Evolutionary conservation across 345 rosid genomes (phyloP).

Genomic region (Eucalyptus grandis): DNA sequence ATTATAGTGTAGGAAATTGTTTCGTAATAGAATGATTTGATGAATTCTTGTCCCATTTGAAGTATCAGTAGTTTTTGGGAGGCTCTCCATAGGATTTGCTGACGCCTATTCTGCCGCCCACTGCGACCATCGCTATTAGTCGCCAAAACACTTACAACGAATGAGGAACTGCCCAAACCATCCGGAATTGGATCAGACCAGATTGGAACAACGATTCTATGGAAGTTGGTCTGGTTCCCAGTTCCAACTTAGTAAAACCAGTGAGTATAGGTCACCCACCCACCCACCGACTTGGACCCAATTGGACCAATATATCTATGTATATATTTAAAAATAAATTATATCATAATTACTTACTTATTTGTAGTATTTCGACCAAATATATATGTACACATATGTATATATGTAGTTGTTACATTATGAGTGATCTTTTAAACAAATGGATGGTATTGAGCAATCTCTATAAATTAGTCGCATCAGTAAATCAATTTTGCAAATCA

Average conservation of each 20-base stretch:
- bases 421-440: background rate
- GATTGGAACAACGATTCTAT: fast-evolving
- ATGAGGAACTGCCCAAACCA: too few relatives aligned
- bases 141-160: background rate
- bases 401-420: background rate
- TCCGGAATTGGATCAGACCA: too few relatives aligned
- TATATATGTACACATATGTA: too few relatives aligned
- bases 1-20: background rate
- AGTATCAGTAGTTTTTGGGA: background rate
- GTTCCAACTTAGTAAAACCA: too few relatives aligned
- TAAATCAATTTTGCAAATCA: background rate
- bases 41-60: background rate
- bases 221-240: fast-evolving
- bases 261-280: too few relatives aligned
- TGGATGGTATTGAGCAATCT: background rate
- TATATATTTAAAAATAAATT: too few relatives aligned
- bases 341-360: too few relatives aligned
- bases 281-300: too few relatives aligned
- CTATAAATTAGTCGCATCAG: background rate
- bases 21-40: background rate
- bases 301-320: too few relatives aligned
- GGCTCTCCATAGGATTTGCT: background rate
- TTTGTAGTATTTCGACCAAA: too few relatives aligned
- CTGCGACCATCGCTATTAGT: background rate
- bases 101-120: background rate